Conservation (phyloP, 2,329 filamentous ascomycete species). For the Helminthosporium solani region DNA sequence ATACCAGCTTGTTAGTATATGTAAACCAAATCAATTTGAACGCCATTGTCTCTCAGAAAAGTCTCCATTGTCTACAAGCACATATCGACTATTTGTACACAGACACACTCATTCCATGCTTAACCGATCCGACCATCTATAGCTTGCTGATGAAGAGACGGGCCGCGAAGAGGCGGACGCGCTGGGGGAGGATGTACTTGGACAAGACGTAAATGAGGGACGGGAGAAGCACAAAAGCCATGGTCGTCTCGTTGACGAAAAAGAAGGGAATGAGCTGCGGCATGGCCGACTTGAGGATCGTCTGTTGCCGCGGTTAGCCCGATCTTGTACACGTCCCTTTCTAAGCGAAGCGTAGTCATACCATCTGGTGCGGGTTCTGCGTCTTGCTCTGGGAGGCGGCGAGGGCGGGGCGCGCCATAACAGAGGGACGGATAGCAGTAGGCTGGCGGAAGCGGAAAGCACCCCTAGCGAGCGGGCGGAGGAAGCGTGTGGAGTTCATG, state of each 20-base stretch:
- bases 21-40: neutral
- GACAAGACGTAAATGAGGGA: slow-evolving; percentile 48
- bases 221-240: slow-evolving; percentile 45
- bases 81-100: slow-evolving; percentile 38
- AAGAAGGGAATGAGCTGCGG: slow-evolving; percentile 49
- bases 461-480: slow-evolving; percentile 45
- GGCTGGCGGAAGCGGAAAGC: slow-evolving; percentile 45
- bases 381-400: slow-evolving; percentile 38
- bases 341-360: slow-evolving; percentile 10
- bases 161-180: slow-evolving; percentile 43
- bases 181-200: slow-evolving; percentile 47
- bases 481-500: slow-evolving; percentile 45
- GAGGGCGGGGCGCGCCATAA: slow-evolving; percentile 40
- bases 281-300: slow-evolving; percentile 46
- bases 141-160: slow-evolving; percentile 49
- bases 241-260: slow-evolving; percentile 48
- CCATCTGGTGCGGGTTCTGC: slow-evolving; percentile 38
- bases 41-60: neutral
- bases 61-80: slow-evolving; percentile 40
- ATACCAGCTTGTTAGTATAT: too few relatives aligned
- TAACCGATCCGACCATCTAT: slow-evolving; percentile 20
- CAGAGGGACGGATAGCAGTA: slow-evolving; percentile 29
- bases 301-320: slow-evolving; percentile 30
- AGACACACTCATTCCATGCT: slow-evolving; percentile 9
- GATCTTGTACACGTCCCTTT: neutral